These are phyloP conservation scores for Raphanus hybrid DNA, from an alignment of 441 rosid genomes.

Conservation along the genomic window DNA sequence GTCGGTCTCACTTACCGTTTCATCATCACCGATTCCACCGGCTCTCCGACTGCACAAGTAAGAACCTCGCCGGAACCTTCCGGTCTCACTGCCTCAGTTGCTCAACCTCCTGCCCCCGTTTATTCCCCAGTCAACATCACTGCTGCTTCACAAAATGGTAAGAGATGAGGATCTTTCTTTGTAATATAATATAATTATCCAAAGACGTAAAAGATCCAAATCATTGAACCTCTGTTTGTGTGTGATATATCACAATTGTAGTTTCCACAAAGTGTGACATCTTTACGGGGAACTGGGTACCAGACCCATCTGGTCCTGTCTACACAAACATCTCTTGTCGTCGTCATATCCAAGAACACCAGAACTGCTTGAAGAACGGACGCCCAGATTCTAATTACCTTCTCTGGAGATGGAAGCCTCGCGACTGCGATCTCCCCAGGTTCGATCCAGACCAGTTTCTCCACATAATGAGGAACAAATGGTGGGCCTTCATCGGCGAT, in stretches of 20 bases:
- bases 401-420: constrained; percentile 67
- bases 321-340: constrained; percentile 64
- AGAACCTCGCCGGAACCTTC: constrained; percentile 25
- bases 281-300: constrained; percentile 61
- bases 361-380: constrained; percentile 68
- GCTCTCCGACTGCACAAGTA: constrained; percentile 41
- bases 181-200: too few species aligned
- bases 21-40: constrained; percentile 55
- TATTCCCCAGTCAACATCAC: constrained; percentile 40
- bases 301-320: constrained; percentile 58
- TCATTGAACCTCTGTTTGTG: too few species aligned
- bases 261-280: constrained; percentile 55
- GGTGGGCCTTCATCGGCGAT: constrained; percentile 71
- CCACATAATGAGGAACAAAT: constrained; percentile 54
- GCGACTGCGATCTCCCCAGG: constrained; percentile 57
- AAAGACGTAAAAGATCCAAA: too few species aligned
- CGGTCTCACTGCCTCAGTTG: constrained; percentile 10
- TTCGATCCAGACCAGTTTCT: constrained; percentile 56
- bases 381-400: constrained; percentile 61
- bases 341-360: constrained; percentile 55
- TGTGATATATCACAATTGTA: too few species aligned
- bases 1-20: constrained; percentile 68
- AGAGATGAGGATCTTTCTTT: not conserved
- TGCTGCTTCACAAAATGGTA: constrained; percentile 47
- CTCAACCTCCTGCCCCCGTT: constrained; percentile 35